Evolutionary conservation across 192 early-diverging fungal species (phyloP).

Genomic region (Paraglomus occultum): DNA sequence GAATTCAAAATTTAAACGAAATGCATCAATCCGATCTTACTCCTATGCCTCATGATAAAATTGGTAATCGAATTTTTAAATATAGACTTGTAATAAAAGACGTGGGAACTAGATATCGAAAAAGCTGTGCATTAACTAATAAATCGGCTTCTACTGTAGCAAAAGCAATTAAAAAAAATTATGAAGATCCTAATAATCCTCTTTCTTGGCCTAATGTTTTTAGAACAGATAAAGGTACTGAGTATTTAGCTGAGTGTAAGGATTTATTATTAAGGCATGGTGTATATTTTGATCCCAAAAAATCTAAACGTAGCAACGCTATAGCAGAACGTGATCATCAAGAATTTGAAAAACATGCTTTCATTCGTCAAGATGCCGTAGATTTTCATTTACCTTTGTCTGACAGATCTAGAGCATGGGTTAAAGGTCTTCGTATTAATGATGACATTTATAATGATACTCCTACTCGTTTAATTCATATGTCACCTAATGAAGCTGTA

Average conservation of each 20-base stretch:
- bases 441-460: constrained; percentile 26
- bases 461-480: constrained; percentile 6
- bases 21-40: not conserved
- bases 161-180: constrained; percentile 5
- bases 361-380: not conserved
- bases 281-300: not conserved
- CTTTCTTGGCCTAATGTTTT: constrained; percentile 4
- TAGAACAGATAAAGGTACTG: not conserved
- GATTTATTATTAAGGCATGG: constrained; percentile 7
- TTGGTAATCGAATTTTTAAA: not conserved
- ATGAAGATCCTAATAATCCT: not conserved
- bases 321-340: not conserved
- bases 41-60: not conserved
- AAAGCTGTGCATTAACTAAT: constrained; percentile 15
- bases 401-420: constrained; percentile 7
- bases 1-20: not conserved
- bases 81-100: constrained; percentile 13
- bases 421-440: constrained; percentile 22
- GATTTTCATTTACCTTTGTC: constrained; percentile 24
- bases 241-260: constrained; percentile 14
- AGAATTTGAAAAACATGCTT: constrained; percentile 24
- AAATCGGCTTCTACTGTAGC: not conserved
- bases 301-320: constrained; percentile 15
- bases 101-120: not conserved
- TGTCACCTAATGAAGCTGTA: constrained; percentile 21